Conservation (phyloP, 108 stramenopile genomes). For the Nitzschia sp. region DNA sequence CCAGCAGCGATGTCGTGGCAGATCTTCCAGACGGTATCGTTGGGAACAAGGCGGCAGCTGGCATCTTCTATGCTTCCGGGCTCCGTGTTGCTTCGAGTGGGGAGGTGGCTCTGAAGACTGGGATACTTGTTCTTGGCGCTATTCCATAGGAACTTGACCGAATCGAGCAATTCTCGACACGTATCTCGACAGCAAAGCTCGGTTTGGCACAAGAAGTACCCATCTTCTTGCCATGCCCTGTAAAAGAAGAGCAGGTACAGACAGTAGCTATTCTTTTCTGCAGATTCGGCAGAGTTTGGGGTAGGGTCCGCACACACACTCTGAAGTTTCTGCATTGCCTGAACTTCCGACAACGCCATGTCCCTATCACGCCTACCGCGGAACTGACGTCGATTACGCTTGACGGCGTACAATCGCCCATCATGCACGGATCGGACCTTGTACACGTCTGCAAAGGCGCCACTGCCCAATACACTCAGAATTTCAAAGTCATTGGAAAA, state of each 20-base stretch:
- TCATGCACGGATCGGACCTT: slow-evolving; percentile 75
- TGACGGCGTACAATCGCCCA: slow-evolving; percentile 68
- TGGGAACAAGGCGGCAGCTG: slow-evolving; percentile 52
- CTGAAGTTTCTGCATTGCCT: slow-evolving; percentile 82
- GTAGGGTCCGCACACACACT: slow-evolving; percentile 28
- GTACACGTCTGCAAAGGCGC: slow-evolving; percentile 84
- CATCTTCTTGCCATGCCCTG: slow-evolving; percentile 84
- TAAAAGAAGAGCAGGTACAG: slow-evolving; percentile 82
- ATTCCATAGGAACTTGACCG: slow-evolving; percentile 59
- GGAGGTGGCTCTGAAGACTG: slow-evolving; percentile 44
- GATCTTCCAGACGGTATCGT: slow-evolving; percentile 77
- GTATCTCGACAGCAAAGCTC: slow-evolving; percentile 85
- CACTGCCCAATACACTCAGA: slow-evolving; percentile 67
- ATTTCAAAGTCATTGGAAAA: slow-evolving; percentile 70
- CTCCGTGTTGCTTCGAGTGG: slow-evolving; percentile 3
- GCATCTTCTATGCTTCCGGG: slow-evolving; percentile 23
- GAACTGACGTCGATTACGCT: slow-evolving; percentile 78
- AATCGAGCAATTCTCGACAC: slow-evolving; percentile 69
- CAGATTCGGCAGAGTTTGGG: slow-evolving; percentile 3
- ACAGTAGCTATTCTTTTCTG: slow-evolving; percentile 51
- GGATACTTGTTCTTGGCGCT: slow-evolving; percentile 60
- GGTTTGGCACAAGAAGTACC: slow-evolving; percentile 81
- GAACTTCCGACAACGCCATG: slow-evolving; percentile 73
- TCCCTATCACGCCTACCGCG: slow-evolving; percentile 82
- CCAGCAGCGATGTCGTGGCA: slow-evolving; percentile 84